Conservation (phyloP, 1,139 yeast species). For the Yamadazyma diddensiae region DNA sequence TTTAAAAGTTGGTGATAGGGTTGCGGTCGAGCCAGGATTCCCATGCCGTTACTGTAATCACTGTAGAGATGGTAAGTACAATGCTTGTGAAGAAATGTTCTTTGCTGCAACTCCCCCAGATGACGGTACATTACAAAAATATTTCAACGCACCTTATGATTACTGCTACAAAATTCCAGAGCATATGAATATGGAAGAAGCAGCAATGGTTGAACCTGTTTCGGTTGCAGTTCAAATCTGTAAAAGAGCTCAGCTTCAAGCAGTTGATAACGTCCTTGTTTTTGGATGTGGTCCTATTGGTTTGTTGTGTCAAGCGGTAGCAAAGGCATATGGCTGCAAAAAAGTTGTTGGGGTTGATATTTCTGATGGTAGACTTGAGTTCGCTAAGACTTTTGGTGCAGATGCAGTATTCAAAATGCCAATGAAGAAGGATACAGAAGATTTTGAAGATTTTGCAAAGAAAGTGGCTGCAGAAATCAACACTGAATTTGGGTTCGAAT, state of each 20-base stretch:
- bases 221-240: conserved; percentile 32
- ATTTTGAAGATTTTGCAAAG: conserved; percentile 13
- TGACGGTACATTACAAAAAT: conserved; percentile 61
- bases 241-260: conserved; percentile 24
- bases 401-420: conserved; percentile 19
- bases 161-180: conserved; percentile 39
- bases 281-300: conserved; percentile 37
- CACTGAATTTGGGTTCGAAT: conserved; percentile 28
- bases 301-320: conserved; percentile 25
- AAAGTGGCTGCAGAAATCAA: conserved; percentile 13
- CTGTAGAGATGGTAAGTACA: conserved; percentile 74
- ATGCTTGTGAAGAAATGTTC: conserved; percentile 77
- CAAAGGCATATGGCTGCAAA: conserved; percentile 28
- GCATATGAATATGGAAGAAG: conserved; percentile 27
- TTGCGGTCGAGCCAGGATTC: conserved; percentile 72
- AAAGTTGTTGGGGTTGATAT: conserved; percentile 30
- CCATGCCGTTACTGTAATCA: conserved; percentile 75
- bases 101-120: conserved; percentile 82
- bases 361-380: conserved; percentile 24
- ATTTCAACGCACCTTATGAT: conserved; percentile 67
- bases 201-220: conserved; percentile 32
- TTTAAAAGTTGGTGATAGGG: conserved; percentile 72
- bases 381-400: conserved; percentile 27
- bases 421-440: conserved; percentile 12
- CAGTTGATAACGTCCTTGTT: conserved; percentile 25